Conservation (phyloP, 148 eudicot species). For the Amaranthus cruentus region DNA sequence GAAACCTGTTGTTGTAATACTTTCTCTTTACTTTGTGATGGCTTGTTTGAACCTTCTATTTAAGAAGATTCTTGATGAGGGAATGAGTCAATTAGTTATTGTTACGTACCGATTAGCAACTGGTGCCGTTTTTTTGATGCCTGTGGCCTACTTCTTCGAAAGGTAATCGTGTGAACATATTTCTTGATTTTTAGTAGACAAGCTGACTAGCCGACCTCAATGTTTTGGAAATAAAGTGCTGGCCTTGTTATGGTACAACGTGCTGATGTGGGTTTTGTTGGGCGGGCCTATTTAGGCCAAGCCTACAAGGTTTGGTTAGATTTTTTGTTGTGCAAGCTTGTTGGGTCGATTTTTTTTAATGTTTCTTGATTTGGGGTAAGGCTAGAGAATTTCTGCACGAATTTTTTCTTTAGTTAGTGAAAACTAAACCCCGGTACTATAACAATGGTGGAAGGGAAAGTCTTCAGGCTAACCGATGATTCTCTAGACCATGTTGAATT, state of each 20-base stretch:
- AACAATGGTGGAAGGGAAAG: background rate
- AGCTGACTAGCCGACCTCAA: background rate
- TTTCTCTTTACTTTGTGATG: slow-evolving; percentile 35
- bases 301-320: no score
- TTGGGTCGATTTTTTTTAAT: no score
- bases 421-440: background rate
- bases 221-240: no score
- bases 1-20: slow-evolving; percentile 40
- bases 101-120: slow-evolving; percentile 43
- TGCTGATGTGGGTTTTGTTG: no score
- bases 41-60: slow-evolving; percentile 47
- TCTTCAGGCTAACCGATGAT: background rate
- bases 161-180: slow-evolving; percentile 35
- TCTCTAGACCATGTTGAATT: background rate
- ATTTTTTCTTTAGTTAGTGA: no score
- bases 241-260: no score
- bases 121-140: slow-evolving; percentile 44
- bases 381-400: no score
- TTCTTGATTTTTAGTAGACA: background rate
- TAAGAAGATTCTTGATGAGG: slow-evolving; percentile 47
- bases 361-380: no score
- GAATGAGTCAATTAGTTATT: slow-evolving; percentile 31
- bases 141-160: slow-evolving; percentile 57
- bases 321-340: no score
- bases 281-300: no score